Evolutionary conservation across 164 flowering plant genomes (phyloP).

Genomic region (Euptelea pleiosperma): DNA sequence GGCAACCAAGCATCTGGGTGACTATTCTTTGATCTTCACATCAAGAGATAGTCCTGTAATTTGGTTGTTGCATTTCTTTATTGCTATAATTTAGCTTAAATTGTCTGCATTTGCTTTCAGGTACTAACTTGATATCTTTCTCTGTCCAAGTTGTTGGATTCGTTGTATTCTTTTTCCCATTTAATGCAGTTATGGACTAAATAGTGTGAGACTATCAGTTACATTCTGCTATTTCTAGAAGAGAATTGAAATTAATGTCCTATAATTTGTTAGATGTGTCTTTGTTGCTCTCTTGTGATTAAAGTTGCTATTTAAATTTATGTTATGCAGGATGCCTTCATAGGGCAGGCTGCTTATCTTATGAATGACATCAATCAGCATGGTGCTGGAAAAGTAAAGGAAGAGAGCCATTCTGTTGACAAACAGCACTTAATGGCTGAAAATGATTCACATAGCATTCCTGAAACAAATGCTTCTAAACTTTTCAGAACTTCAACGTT

Average conservation of each 20-base stretch:
- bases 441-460: neutral
- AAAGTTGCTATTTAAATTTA: neutral
- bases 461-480: slow-evolving; percentile 10
- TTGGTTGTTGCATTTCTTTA: too few relatives aligned
- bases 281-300: neutral
- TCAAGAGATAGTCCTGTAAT: too few relatives aligned
- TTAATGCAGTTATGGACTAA: too few relatives aligned
- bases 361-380: neutral
- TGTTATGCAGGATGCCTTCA: slow-evolving; percentile 14
- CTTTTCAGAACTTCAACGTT: neutral
- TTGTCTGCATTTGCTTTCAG: too few relatives aligned
- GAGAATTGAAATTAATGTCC: too few relatives aligned
- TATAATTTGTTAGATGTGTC: neutral
- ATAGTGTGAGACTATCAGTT: neutral
- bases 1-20: too few relatives aligned
- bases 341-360: slow-evolving; percentile 1
- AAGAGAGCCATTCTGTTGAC: slow-evolving; percentile 11
- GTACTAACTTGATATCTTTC: neutral
- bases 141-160: neutral
- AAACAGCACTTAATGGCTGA: slow-evolving; percentile 1
- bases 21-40: too few relatives aligned
- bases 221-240: neutral
- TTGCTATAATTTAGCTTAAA: too few relatives aligned
- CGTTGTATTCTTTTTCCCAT: neutral
- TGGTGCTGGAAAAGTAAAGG: slow-evolving; percentile 7